Percentiles rank a stretch among this genome's conserved stretches.
phyloP scores from a whole-genome alignment of 2,329 filamentous ascomycete genomes.

The Coleophoma crateriformis region DNA sequence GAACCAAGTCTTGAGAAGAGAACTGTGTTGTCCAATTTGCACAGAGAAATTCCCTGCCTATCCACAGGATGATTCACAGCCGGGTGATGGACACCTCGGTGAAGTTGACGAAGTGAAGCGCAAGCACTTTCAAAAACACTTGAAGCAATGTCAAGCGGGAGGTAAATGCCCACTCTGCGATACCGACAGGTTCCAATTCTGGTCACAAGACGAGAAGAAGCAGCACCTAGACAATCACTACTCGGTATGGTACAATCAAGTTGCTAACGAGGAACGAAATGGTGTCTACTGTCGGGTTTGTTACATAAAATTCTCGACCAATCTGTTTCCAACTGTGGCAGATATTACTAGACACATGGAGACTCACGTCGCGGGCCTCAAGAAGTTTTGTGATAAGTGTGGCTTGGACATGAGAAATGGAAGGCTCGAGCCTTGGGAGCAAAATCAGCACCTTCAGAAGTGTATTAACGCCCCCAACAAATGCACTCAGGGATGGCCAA shows the following conservation, averaged over 20 bases:
- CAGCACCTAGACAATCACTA: constrained; percentile 14
- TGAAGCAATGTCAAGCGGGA: constrained; percentile 10
- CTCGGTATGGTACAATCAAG: not conserved
- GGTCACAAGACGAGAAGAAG: constrained; percentile 14
- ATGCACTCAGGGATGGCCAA: too few relatives aligned
- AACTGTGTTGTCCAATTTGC: constrained; percentile 15
- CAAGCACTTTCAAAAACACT: constrained; percentile 13
- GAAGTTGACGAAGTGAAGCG: constrained; percentile 7
- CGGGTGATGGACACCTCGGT: not conserved
- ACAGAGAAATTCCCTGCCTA: constrained; percentile 7
- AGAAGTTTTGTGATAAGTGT: constrained; percentile 19
- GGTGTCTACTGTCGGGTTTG: constrained; percentile 17
- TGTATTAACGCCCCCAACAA: too few relatives aligned
- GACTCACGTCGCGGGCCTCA: constrained; percentile 12
- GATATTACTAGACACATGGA: constrained; percentile 15
- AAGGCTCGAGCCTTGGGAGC: too few relatives aligned
- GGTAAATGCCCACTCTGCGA: constrained; percentile 19
- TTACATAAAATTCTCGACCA: constrained; percentile 8
- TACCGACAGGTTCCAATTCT: constrained; percentile 12
- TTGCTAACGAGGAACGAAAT: constrained; percentile 10
- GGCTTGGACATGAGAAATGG: not conserved
- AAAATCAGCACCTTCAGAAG: too few relatives aligned
- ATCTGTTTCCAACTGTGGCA: constrained; percentile 2
- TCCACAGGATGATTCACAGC: not conserved
- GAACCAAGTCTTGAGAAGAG: constrained; percentile 16